Evolutionary conservation across 768 basidiomycete genomes (phyloP).

Genomic region (Lepiota venenata): DNA sequence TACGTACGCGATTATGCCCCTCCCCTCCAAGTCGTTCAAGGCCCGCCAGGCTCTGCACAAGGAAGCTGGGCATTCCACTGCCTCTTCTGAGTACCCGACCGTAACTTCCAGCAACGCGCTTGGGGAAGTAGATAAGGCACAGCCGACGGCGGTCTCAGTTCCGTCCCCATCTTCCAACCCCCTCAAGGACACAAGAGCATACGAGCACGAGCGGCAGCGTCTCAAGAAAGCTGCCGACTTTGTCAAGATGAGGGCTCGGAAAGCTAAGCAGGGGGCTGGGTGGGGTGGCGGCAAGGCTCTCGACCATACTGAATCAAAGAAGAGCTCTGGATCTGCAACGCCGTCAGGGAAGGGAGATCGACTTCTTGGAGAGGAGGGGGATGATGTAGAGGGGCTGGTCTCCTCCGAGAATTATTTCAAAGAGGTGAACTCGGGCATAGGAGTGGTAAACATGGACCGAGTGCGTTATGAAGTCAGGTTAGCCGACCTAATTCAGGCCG

Average conservation of each 20-base stretch:
- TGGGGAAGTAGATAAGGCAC: neutral
- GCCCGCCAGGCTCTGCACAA: neutral
- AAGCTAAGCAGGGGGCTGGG: conserved; percentile 11
- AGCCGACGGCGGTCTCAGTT: neutral
- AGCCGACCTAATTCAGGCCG: conserved; percentile 12
- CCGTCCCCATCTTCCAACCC: neutral
- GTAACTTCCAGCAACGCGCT: neutral
- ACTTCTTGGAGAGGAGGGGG: conserved; percentile 4
- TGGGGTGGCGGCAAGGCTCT: neutral
- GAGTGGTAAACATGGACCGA: neutral
- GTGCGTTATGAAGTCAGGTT: conserved; percentile 13
- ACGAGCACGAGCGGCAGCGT: conserved; percentile 16
- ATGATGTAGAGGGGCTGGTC: conserved; percentile 13
- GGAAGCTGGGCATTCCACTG: neutral
- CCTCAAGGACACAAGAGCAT: conserved; percentile 11
- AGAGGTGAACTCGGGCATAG: conserved; percentile 5
- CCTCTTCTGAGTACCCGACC: neutral
- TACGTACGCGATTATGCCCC: conserved; percentile 2
- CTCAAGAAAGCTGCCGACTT: conserved; percentile 16
- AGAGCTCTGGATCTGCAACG: neutral
- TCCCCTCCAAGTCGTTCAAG: conserved; percentile 7
- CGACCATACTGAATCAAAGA: neutral
- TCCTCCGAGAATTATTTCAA: conserved; percentile 5
- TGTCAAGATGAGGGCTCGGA: conserved; percentile 14
- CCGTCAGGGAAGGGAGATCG: conserved; percentile 5